Base-by-base conservation (phyloP, 768 basidiomycete genomes). In the Pisolithus sp. region DNA sequence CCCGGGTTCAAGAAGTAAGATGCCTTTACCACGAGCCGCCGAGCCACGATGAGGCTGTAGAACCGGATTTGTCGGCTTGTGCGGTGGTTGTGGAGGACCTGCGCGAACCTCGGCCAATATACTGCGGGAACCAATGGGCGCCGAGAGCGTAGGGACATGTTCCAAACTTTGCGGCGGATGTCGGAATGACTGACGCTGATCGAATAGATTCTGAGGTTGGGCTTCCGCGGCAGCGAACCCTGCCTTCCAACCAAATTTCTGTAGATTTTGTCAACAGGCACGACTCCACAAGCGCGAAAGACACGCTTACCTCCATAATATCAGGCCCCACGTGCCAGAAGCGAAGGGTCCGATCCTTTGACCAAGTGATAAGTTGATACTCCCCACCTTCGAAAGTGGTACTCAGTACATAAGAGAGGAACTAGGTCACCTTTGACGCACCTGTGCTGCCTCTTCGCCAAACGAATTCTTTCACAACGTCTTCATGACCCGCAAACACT, bases 401-500 rank as follows among this genome's bases (percentile, higher is more conserved):
- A n/a, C 6, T 39, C 51, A 43, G 23, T 18, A 34, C 34, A 15
- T 34, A 50, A 18, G 20, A 20, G 31, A 38, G 40, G 31, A 23
- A 18, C 15, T 30, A 40, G 8, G 52, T 20, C 40, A 13, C 7
- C 18, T 47, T 17, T 12, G 10, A 48, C 63, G 68, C 18, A 82
- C 85, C 82, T 55, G 70, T 59, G 5, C 76, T 77, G 2, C 85
- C 79, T 61, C 76, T 81, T 53, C 96, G 74, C 96, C 96, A 99
- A 2, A 99, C 93, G 64, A 95, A 99, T 69, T 99, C 95, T 62
- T 95, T 96, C 18, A 98, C 95, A 2, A 93, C 91, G 56, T 95
- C 93, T 0, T 82, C 79, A 68, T 95, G 93, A 0, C 93, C 93
- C 58, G 89, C 86, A 57, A 94, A 95, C 7, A 75, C 71, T 57